Base-by-base conservation (phyloP, 2,329 filamentous ascomycete species). In the Pyricularia pennisetigena region DNA sequence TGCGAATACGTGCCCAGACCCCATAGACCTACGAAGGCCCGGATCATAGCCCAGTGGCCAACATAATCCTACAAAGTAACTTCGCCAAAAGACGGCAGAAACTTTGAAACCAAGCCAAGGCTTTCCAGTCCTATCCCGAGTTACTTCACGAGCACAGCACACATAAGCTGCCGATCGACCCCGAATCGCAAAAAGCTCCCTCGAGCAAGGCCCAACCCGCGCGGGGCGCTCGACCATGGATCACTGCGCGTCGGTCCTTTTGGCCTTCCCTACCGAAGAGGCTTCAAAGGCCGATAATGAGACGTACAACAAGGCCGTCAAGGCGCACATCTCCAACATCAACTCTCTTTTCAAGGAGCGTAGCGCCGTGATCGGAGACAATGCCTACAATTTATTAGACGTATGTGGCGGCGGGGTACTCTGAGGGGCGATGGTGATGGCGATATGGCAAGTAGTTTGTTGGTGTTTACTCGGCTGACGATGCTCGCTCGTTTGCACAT, bases 301-400 rank as follows among this genome's bases (percentile, higher is more conserved):
- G 26, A 69, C 72, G 65, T 84, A 82, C 72, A 79, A 86, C 71
- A 71, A 71, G 23, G 74, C 76, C 10, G 76, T 79, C 66, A 77
- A 73, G 69, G 67, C 71, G 0, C 82, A 86, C 70, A 73, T 78
- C 26, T 70, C 72, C 23, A 74, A 74, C 20, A 72, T 85, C 23
- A 75, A 75, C 41, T 77, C 75, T 69, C 69, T 85, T 49, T 71
- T 81, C 24, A 74, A 76, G 16, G 76, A 78, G 1, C 72, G 77
- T 2, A 70, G 72, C 20, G 69, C 72, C 20, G 73, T 75, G 12
- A 72, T 85, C 57, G 67, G 73, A 49, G 70, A 71, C 14, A 74
- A 79, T 61, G 78, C 80, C 23, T 67, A 72, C 12, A 70, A 79
- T 64, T 74, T 85, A 6, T 75, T 86, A 4, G 72, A 80, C 70